A percentile compares a stretch with the other conserved stretches of the same genome.
These are phyloP conservation scores for Penicillium macrosclerotiorum DNA, from an alignment of 495 filamentous ascomycete species.

Conservation along the genomic window DNA sequence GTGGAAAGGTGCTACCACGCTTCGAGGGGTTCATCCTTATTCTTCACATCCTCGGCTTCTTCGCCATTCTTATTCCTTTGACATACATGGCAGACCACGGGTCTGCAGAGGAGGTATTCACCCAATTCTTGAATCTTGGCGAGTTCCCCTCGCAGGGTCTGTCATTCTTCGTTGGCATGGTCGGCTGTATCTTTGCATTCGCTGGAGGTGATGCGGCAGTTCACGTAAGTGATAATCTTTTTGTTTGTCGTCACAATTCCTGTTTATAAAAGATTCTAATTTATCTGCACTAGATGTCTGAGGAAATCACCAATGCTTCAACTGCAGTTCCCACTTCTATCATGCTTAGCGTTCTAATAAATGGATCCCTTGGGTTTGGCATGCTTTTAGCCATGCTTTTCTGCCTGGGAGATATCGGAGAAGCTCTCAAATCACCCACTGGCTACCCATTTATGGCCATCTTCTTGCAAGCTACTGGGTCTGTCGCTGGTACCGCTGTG, in stretches of 20 bases:
- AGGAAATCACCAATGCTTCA: conserved; percentile 50
- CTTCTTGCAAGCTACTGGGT: conserved; percentile 43
- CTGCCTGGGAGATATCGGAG: conserved; percentile 42
- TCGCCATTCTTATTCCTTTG: conserved; percentile 51
- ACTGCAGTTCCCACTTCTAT: conserved; percentile 45
- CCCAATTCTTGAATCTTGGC: conserved; percentile 45
- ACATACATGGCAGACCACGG: conserved; percentile 45
- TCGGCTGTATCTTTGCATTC: conserved; percentile 42
- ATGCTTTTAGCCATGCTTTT: conserved; percentile 51
- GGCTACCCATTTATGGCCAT: conserved; percentile 53
- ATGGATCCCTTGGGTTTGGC: conserved; percentile 48
- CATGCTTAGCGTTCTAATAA: conserved; percentile 45
- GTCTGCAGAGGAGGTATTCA: conserved; percentile 41
- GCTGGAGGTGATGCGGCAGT: conserved; percentile 40
- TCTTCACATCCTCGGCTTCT: conserved; percentile 50
- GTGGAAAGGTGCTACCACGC: conserved; percentile 39
- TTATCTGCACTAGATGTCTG: conserved; percentile 42
- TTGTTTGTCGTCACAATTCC: neutral
- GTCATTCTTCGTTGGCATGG: conserved; percentile 44
- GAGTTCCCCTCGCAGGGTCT: conserved; percentile 42
- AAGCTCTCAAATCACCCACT: conserved; percentile 30
- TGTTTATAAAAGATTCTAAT: neutral
- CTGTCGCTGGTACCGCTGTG: conserved; percentile 36
- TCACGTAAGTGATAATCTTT: conserved; percentile 31
- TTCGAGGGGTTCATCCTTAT: conserved; percentile 47